Evolutionary conservation across 2,329 filamentous ascomycete species (phyloP).

Genomic region (Fusarium lyarnte): DNA sequence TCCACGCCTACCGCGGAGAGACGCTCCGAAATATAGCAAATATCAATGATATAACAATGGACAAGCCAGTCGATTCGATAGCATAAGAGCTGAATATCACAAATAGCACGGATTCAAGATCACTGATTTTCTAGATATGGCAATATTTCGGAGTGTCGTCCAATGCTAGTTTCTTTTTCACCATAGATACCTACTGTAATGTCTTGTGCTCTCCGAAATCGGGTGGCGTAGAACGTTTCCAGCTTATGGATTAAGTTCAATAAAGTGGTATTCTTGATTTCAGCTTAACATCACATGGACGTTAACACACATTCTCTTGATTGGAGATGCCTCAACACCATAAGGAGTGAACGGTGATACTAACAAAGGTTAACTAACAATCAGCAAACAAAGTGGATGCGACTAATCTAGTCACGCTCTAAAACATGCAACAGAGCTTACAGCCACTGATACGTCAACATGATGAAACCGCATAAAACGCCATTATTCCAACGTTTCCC

Average conservation of each 20-base stretch:
- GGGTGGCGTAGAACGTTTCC: background rate
- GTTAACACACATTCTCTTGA: background rate
- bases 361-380: background rate
- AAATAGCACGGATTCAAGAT: fast-evolving
- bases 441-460: slow-evolving; percentile 12
- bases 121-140: background rate
- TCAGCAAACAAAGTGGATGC: background rate
- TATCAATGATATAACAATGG: background rate
- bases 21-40: background rate
- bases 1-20: background rate
- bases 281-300: no score
- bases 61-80: background rate
- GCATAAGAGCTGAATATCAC: fast-evolving
- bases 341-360: background rate
- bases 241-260: background rate
- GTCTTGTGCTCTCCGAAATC: background rate
- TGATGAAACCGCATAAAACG: no score
- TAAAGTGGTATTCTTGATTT: background rate
- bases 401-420: background rate
- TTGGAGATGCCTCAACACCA: slow-evolving; percentile 3
- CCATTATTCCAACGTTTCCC: background rate
- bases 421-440: slow-evolving; percentile 1
- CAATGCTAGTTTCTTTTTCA: background rate
- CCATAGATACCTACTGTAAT: background rate
- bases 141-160: background rate